Base-by-base conservation (phyloP, 75 land plant genomes). In the Adiantum capillusveneris region DNA sequence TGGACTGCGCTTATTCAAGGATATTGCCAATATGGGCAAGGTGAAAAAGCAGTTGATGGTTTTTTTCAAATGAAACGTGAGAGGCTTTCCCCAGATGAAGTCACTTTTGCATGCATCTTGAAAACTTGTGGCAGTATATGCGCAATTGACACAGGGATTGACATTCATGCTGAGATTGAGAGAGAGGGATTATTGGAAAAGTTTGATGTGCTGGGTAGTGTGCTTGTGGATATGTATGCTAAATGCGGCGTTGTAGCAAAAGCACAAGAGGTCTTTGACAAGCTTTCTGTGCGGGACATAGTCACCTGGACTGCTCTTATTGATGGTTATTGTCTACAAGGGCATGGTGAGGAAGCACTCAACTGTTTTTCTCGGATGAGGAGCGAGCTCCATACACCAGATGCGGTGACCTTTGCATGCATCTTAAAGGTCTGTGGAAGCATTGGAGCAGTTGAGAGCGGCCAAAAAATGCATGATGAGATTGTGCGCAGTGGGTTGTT, bases 301-400 rank as follows among this genome's bases (percentile, higher is more conserved):
- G 68, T 80, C n/a, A 74, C 81, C 12, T 86, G 81, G 57, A 86
- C 81, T 44, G 70, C 90, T 0, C 28, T 83, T 68, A 83, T 86
- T 29, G 65, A 75, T 34, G 86, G 84, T 28, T 80, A 86, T 75
- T 78, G 75, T 17, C 70, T 77, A 64, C 75, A 75, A 26, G 79
- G 84, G 12, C 69, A 69, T 18, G 83, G 74, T 34, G 25, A 44
- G 27, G 55, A 25, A 24, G 84, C 90, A n/a, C 41, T 67, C n/a
- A 6, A 31, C 13, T 49, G 62, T 7, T 43, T 77, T 1, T 41
- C 69, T 20, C 60, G 76, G 0, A 83, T 83, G 30, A 60, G 75
- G n/a, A 31, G 26, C 14, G 36, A 46, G 37, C 28, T 31, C 1
- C 36, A 45, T 51, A 22, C 1, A 19, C 26, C 52, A 24, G 58